A percentile compares a stretch with the other conserved stretches of the same genome.
phyloP scores from a whole-genome alignment of 495 filamentous ascomycete genomes.

The Glarea lozoyensis region DNA sequence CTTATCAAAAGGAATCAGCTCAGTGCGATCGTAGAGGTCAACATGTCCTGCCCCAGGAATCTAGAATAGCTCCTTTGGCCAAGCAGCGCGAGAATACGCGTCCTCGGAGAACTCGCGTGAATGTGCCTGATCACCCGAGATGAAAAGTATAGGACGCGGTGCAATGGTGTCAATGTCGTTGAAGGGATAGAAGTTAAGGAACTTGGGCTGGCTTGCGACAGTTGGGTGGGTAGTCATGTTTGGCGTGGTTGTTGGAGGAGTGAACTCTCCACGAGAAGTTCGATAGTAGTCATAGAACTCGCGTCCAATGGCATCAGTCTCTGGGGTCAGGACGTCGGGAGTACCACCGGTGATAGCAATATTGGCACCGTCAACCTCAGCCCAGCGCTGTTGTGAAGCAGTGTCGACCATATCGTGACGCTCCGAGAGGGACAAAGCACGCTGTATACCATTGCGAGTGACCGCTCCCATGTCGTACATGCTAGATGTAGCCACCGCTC shows the following conservation, averaged over 20 bases:
- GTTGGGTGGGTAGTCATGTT: neutral
- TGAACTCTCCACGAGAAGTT: neutral
- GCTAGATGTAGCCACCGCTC: constrained; percentile 27
- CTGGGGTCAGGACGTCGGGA: neutral
- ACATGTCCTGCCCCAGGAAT: constrained; percentile 27
- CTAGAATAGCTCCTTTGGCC: constrained; percentile 31
- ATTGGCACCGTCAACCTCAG: neutral
- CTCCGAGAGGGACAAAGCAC: neutral
- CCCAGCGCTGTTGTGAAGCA: too few species aligned
- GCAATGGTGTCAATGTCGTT: constrained; percentile 16
- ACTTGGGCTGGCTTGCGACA: constrained; percentile 25
- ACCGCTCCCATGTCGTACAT: constrained; percentile 25
- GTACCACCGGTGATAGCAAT: neutral
- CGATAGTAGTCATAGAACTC: constrained; percentile 3
- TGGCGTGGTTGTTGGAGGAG: neutral
- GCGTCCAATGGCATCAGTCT: neutral
- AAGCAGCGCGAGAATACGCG: constrained; percentile 21
- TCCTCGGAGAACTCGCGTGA: constrained; percentile 26
- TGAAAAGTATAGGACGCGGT: constrained; percentile 31
- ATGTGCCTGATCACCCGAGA: constrained; percentile 26
- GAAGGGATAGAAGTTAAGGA: constrained; percentile 25
- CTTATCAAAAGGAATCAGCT: constrained; percentile 21
- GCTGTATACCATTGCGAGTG: constrained; percentile 19
- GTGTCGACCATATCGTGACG: too few species aligned
- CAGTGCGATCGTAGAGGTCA: constrained; percentile 29